Percentiles rank a stretch among this genome's conserved stretches.
Conservation (phyloP, 805 yeast species). For the Metschnikowia shivogae region DNA sequence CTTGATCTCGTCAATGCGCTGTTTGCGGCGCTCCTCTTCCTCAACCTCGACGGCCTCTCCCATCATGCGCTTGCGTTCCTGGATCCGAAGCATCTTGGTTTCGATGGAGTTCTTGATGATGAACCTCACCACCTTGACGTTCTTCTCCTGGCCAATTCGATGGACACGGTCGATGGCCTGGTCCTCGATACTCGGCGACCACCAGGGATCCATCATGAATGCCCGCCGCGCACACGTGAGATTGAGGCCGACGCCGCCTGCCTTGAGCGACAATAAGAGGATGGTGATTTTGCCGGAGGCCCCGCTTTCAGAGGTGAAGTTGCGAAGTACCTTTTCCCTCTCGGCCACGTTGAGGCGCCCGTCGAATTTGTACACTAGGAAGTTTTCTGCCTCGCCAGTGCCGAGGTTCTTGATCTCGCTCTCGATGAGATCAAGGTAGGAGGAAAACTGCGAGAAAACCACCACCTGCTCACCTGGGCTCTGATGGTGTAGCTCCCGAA, state of each 20-base stretch:
- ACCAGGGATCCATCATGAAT: slow-evolving; percentile 94
- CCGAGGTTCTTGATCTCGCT: slow-evolving; percentile 44
- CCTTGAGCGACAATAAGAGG: slow-evolving; percentile 71
- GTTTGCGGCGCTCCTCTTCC: slow-evolving; percentile 67
- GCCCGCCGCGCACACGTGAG: slow-evolving; percentile 81
- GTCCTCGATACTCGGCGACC: slow-evolving; percentile 89
- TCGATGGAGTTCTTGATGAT: slow-evolving; percentile 82
- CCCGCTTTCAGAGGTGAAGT: slow-evolving; percentile 42
- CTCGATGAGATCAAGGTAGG: slow-evolving; percentile 73
- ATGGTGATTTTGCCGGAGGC: slow-evolving; percentile 39
- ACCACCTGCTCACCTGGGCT: slow-evolving; percentile 70
- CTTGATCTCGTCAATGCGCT: slow-evolving; percentile 70
- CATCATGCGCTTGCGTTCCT: slow-evolving; percentile 73
- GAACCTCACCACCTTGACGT: slow-evolving; percentile 73
- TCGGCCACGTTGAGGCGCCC: slow-evolving; percentile 70
- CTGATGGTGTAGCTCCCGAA: slow-evolving; percentile 49
- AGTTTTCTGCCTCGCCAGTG: slow-evolving; percentile 34
- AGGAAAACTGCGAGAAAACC: slow-evolving; percentile 87
- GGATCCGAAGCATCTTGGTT: slow-evolving; percentile 82
- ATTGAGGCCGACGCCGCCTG: slow-evolving; percentile 93
- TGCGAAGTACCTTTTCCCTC: slow-evolving; percentile 55
- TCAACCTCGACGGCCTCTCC: slow-evolving; percentile 77
- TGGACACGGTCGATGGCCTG: slow-evolving; percentile 91
- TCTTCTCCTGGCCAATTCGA: slow-evolving; percentile 76
- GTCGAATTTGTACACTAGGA: slow-evolving; percentile 68